phyloP scores from a whole-genome alignment of 805 yeast genomes.

The Ogataea henricii region DNA sequence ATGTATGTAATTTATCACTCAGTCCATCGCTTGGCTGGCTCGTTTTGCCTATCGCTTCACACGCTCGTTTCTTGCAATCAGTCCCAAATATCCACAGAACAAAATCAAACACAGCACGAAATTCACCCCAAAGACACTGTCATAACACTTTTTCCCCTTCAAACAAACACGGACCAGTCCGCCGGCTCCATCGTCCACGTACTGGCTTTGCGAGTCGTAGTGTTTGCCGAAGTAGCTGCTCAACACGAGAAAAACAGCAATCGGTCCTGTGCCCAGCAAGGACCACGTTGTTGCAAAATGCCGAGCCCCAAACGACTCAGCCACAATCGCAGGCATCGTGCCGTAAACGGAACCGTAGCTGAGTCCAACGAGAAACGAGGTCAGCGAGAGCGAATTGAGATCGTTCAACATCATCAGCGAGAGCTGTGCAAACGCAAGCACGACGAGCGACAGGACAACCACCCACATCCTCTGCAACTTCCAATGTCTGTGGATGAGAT shows the following conservation, averaged over 20 bases:
- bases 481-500: slow-evolving; percentile 51
- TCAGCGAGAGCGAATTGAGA: slow-evolving; percentile 43
- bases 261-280: slow-evolving; percentile 68
- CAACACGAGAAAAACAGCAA: slow-evolving; percentile 52
- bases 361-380: slow-evolving; percentile 60
- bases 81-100: slow-evolving; percentile 22
- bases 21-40: no score
- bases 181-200: slow-evolving; percentile 38
- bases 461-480: slow-evolving; percentile 69
- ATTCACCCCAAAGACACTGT: slow-evolving; percentile 46
- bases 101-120: slow-evolving; percentile 34
- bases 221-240: slow-evolving; percentile 58
- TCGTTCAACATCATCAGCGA: slow-evolving; percentile 41
- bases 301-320: slow-evolving; percentile 68
- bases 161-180: slow-evolving; percentile 40
- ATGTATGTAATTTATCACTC: no score
- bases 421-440: slow-evolving; percentile 41
- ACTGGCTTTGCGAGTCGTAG: slow-evolving; percentile 47
- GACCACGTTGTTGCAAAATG: slow-evolving; percentile 81
- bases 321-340: slow-evolving; percentile 72
- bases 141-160: slow-evolving; percentile 50
- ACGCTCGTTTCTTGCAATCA: slow-evolving; percentile 17
- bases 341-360: slow-evolving; percentile 76
- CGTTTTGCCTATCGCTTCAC: slow-evolving; percentile 12
- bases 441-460: slow-evolving; percentile 42